Percentiles rank a stretch among this genome's conserved stretches.
phyloP scores from a whole-genome alignment of 1,284 basidiomycete genomes.

The Paramarasmius palmivorus region DNA sequence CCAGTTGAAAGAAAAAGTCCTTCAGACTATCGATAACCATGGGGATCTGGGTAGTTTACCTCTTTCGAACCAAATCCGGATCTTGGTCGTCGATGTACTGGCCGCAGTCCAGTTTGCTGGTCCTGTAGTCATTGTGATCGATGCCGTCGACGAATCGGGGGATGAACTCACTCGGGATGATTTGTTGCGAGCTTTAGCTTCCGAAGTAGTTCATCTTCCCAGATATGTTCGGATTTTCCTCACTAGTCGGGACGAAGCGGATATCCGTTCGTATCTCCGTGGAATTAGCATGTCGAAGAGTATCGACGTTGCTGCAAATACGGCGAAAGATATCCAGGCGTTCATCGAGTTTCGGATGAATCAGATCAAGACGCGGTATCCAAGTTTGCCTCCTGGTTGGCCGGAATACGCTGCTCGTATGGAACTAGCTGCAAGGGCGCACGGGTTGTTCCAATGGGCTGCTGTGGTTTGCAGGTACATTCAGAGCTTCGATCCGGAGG shows the following conservation, averaged over 20 bases:
- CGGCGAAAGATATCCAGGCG: constrained; percentile 10
- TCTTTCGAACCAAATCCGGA: background rate
- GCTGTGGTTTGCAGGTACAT: no score
- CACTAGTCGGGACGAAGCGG: constrained; percentile 27
- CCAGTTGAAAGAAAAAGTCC: background rate
- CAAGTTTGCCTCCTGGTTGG: no score
- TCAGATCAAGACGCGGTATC: no score
- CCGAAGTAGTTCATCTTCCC: constrained; percentile 24
- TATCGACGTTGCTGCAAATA: constrained; percentile 20
- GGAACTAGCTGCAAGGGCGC: no score
- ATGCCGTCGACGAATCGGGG: background rate
- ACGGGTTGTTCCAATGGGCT: no score
- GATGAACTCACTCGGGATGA: constrained; percentile 5
- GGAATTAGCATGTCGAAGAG: constrained; percentile 12
- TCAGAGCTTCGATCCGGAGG: no score
- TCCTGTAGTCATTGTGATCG: background rate
- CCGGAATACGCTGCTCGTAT: no score
- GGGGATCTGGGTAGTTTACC: background rate
- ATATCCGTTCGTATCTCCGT: constrained; percentile 19
- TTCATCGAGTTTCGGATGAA: constrained; percentile 18
- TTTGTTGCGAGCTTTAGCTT: constrained; percentile 13
- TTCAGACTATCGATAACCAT: background rate
- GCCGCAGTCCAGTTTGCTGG: background rate
- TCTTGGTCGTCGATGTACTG: background rate
- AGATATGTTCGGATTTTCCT: constrained; percentile 27